A percentile compares a stretch with the other conserved stretches of the same genome.
Evolutionary conservation across 2,329 filamentous ascomycete species (phyloP).

Genomic region (Alternaria burnsii): DNA sequence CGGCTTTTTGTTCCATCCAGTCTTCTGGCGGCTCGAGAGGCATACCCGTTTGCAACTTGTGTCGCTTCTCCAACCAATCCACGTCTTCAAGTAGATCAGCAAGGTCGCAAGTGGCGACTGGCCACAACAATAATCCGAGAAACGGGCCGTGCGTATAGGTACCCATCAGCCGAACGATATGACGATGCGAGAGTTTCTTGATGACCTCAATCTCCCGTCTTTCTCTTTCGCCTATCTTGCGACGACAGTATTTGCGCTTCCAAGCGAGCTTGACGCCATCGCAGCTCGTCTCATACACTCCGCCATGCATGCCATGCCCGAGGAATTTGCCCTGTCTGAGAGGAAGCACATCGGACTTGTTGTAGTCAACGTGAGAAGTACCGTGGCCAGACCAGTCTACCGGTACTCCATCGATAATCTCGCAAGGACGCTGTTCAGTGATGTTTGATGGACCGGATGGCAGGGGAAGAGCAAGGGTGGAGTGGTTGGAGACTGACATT

Average conservation of each 20-base stretch:
- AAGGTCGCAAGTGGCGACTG: neutral
- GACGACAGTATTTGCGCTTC: too few relatives aligned
- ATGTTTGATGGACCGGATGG: fast-evolving
- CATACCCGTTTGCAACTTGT: too few relatives aligned
- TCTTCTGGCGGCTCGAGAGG: neutral
- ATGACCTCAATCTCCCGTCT: neutral
- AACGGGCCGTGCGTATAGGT: fast-evolving
- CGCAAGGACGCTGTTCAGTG: neutral
- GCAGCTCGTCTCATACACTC: fast-evolving
- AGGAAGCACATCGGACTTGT: neutral
- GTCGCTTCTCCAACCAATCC: neutral
- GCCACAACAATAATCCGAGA: neutral
- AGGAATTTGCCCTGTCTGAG: neutral
- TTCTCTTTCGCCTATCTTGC: neutral
- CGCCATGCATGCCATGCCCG: neutral
- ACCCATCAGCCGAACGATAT: fast-evolving
- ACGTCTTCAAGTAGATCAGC: neutral
- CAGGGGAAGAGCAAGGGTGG: fast-evolving
- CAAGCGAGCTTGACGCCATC: too few relatives aligned
- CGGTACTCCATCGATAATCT: neutral
- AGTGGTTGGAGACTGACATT: neutral
- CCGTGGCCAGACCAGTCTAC: neutral
- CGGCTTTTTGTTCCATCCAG: neutral
- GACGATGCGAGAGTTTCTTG: neutral
- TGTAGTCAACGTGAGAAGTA: neutral